Evolutionary conservation across 179 eudicot genomes (phyloP).

Genomic region (Beta corolliflora): DNA sequence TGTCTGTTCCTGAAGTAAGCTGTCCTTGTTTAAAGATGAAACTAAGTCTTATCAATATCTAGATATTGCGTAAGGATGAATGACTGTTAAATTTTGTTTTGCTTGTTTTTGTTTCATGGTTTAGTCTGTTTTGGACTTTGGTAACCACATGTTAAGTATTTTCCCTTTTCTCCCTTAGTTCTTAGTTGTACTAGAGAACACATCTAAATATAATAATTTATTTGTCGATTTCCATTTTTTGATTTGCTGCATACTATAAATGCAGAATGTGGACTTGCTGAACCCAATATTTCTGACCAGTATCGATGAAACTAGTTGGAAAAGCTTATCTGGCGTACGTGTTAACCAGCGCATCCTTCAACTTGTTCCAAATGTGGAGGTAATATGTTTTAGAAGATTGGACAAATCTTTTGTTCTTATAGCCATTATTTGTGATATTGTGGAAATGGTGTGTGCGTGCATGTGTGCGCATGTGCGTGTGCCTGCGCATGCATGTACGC

Average conservation of each 20-base stretch:
- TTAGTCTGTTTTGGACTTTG: neutral
- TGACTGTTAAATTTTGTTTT: neutral
- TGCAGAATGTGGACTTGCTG: constrained; percentile 60
- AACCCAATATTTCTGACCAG: constrained; percentile 40
- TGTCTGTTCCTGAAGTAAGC: constrained; percentile 53
- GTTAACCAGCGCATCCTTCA: constrained; percentile 57
- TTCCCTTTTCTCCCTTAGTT: neutral
- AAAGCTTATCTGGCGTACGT: constrained; percentile 63
- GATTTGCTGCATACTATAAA: constrained; percentile 7
- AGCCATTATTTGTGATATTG: no score
- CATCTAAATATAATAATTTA: neutral
- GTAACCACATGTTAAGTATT: neutral
- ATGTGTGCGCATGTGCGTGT: no score
- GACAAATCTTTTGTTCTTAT: neutral
- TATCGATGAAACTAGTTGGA: constrained; percentile 68
- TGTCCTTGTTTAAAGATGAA: neutral
- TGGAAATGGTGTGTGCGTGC: no score
- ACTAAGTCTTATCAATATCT: neutral
- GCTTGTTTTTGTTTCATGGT: neutral
- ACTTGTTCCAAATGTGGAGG: constrained; percentile 58
- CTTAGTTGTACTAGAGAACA: neutral
- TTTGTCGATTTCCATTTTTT: neutral
- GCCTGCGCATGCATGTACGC: no score
- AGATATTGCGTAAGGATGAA: neutral
- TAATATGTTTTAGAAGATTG: constrained; percentile 18